Base-by-base conservation (phyloP, 2,329 filamentous ascomycete genomes). In the Fusarium chlamydosporum region DNA sequence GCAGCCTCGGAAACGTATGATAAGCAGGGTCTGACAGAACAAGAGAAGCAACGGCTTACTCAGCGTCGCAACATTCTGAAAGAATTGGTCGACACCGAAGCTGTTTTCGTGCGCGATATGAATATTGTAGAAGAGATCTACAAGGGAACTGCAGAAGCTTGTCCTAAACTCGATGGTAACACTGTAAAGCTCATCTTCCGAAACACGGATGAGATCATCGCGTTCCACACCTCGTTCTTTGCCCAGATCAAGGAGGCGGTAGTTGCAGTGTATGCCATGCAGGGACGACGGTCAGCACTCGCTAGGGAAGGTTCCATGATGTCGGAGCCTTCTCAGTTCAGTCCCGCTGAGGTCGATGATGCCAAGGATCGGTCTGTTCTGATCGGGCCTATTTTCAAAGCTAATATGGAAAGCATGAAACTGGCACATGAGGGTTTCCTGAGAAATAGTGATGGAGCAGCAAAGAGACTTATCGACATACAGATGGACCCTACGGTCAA, bases 121-220 rank as follows among this genome's bases (percentile, higher is more conserved):
- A 97, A 94, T 77, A 95, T 99, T 54, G 91, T 97, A 4, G 93
- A 97, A 75, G 94, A 98, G 76, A 98, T 99, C 56, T 99, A 98
- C 84, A 97, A 96, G 79, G 94, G 93, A 42, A 98, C 96, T 1
- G 92, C 93, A 1, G 89, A 92, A 71, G 91, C 92, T 12, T 94
- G 92, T 57, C 89, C 93, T 10, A 89, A 93, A 67, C 86, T 97
- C 29, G 92, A 92, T 42, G 83, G 88, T 41, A 92, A 95, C 68
- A 97, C 97, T 67, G 90, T 96, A 73, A 97, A 94, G 76, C 85
- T 92, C 13, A 88, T 99, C 16, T 99, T 99, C 78, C 91, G 93
- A 67, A 99, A 99, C 75, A 94, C 92, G 6, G 92, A 96, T 73
- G 92, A 97, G 73, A 90, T 99, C 57, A 93, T 97, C 64, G 86